Percentiles rank a stretch among this genome's conserved stretches.
These are phyloP conservation scores for Phaeosphaeriaceae sp. DNA, from an alignment of 2,329 filamentous ascomycete genomes.

Conservation along the genomic window DNA sequence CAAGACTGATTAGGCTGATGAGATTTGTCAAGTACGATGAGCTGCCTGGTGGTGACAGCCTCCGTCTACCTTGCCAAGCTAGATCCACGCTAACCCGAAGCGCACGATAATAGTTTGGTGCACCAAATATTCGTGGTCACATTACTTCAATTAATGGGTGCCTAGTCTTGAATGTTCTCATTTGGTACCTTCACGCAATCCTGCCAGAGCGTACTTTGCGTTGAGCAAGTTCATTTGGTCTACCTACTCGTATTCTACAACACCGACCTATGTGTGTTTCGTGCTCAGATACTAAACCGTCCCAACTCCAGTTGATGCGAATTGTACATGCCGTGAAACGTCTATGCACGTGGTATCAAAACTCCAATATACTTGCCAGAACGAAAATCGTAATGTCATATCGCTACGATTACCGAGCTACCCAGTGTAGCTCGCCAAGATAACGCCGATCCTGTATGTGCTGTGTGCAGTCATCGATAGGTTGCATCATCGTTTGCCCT, in stretches of 20 bases:
- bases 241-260: no score
- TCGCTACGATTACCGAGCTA: no score
- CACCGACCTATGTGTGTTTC: neutral
- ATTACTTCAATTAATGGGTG: no score
- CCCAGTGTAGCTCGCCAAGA: neutral
- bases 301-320: slow-evolving; percentile 25
- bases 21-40: slow-evolving; percentile 16
- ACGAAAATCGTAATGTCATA: slow-evolving; percentile 27
- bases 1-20: slow-evolving; percentile 22
- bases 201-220: no score
- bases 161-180: no score
- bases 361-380: slow-evolving; percentile 24
- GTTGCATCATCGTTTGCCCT: slow-evolving; percentile 28
- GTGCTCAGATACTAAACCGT: slow-evolving; percentile 2
- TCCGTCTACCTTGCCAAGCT: slow-evolving; percentile 16
- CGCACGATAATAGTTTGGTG: neutral
- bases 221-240: no score
- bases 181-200: no score
- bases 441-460: no score
- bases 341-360: slow-evolving; percentile 26
- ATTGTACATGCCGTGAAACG: slow-evolving; percentile 16
- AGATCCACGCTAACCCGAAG: slow-evolving; percentile 13
- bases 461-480: neutral
- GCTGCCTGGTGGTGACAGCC: slow-evolving; percentile 10
- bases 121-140: no score